Base-by-base conservation (phyloP, 2,329 filamentous ascomycete genomes). In the Talaromyces sp. region DNA sequence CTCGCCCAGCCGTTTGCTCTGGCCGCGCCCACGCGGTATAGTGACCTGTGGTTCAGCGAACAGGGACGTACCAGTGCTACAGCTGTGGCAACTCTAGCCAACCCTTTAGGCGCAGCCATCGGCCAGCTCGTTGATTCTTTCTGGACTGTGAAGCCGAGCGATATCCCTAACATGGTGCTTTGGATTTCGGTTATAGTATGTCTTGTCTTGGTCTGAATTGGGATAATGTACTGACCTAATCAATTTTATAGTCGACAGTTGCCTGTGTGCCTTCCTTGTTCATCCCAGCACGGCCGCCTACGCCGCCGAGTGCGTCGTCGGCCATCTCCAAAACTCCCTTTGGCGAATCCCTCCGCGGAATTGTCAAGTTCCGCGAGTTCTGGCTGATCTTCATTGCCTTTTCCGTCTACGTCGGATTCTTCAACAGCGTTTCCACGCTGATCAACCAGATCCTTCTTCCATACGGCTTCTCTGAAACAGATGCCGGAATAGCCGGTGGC, bases 31-130 rank as follows among this genome's bases (percentile, higher is more conserved):
- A 93, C 95, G 0, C 83, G 91, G 64, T 99, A 96, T 76, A 95
- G 91, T 59, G 93, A 97, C 72, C 80, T 96, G 63, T 98, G 95
- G 95, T 98, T 98, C 77, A 93, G 91, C 1, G 88, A 90, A 68
- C 80, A 82, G 11, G 93, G 93, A 8, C 86, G 95, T 59, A 90
- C 96, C 13, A 88, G 89, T 59, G 93, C 93, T 19, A 98, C 93
- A 0, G 95, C 93, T 0, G 71, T 96, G 39, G 88, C 89, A 25
- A 93, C 88, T 63, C 78, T 98, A 62, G 91, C 93, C 4, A 98
- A 97, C 74, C 93, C 93, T 0, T 84, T 98, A 57, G 93, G 93
- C 15, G 93, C 90, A 25, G 93, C 93, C 7, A 78, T 97, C 56
- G 93, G 92, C 4, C 92, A 98, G 77, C 81, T 98, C 51, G 86